Evolutionary conservation across 176 grass and related monocot genomes (phyloP), one percentile per base, ranked within the genome.

Genomic region (Cymbopogon citratus): DNA sequence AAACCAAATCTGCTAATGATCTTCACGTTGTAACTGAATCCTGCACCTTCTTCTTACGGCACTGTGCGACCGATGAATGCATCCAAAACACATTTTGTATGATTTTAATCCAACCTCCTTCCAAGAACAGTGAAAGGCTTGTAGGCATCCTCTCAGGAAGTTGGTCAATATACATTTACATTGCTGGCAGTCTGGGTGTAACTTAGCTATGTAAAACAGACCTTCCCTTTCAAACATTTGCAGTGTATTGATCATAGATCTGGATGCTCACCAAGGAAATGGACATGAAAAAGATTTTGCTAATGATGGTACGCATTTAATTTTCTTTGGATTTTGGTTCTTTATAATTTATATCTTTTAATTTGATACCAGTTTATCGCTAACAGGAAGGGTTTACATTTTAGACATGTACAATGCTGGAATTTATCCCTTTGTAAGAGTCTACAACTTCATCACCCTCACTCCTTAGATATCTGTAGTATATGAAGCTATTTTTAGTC

Each of bases 201-300:
- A 71, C 46, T 40, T 56, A 59, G 63, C 7, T 61, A 15, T 27
- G 18, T 5, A 21, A 26, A 33, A 52, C 24, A 51, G 76, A 81
- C 27, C 15, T 71, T 81, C 16, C 4, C 12, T 78, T 59, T 77
- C 21, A 59, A 82, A 75, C 4, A 80, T 66, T 51, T 91, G 71
- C 86, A 94, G 90, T 56, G 95, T 89, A 52, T 93, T 98, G 95
- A 93, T 98, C 73, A 94, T 98, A 84, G 95, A 98, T 81, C 88
- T 98, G 77, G 95, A 98, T 91, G 95, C 95, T 63, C 92, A 98
- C 84, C 95, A 98, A 94, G 95, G 95, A 61, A 98, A 98, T 93
- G 95, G 95, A 44, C 86, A 98, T 74, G 92, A 93, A 89, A 93
- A 80, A 62, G 92, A 98, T 89, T 98, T 98, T 61, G 91, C 90